A percentile compares a stretch with the other conserved stretches of the same genome.
These are phyloP conservation scores for Colletotrichum lentis DNA, from an alignment of 2,329 filamentous ascomycete species.

Conservation along the genomic window DNA sequence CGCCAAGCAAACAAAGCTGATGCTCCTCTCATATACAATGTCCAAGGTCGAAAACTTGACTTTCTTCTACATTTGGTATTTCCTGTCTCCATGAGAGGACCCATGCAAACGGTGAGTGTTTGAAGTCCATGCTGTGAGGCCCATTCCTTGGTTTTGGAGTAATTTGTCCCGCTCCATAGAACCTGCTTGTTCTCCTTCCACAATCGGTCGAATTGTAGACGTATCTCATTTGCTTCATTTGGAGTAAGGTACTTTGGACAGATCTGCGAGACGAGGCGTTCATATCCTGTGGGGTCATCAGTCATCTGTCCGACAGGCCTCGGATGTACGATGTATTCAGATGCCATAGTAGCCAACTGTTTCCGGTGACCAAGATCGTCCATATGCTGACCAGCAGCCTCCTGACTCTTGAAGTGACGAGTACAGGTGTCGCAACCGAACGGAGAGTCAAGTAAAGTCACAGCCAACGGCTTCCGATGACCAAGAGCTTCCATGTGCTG, in stretches of 20 bases:
- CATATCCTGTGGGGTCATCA: background rate
- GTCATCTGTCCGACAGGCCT: background rate
- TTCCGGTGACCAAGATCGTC: background rate
- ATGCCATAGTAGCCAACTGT: background rate
- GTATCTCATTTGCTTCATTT: background rate
- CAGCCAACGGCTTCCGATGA: background rate
- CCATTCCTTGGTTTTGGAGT: background rate
- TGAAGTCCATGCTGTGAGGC: background rate
- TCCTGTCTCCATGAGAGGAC: background rate
- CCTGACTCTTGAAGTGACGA: background rate
- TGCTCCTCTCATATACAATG: background rate
- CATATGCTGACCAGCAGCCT: background rate
- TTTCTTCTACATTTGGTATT: background rate
- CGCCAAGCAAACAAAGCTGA: background rate
- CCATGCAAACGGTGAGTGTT: slow-evolving; percentile 1
- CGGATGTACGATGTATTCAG: no score
- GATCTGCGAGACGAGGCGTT: background rate
- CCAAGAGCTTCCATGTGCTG: background rate
- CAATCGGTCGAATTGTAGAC: background rate
- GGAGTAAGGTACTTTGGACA: background rate
- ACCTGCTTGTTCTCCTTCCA: background rate
- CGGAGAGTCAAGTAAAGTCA: background rate
- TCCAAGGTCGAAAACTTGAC: background rate
- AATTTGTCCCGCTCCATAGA: background rate
- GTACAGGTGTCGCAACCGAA: background rate